Base-by-base conservation (phyloP, 306 rosid genomes). In the Glycine soja region DNA sequence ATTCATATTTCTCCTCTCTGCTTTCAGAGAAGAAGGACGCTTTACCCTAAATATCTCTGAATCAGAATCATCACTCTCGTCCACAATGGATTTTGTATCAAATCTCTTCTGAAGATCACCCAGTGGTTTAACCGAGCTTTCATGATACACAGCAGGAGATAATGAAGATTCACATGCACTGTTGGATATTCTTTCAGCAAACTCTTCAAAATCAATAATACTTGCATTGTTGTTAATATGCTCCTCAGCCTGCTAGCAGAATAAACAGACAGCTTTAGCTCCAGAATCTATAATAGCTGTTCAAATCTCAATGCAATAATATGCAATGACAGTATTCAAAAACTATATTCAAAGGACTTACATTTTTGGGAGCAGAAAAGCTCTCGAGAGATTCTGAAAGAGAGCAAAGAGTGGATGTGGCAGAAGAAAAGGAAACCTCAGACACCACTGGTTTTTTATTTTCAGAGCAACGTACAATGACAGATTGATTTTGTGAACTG, bases 41-140 rank as follows among this genome's bases (percentile, higher is more conserved):
- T 96, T 96, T 78, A 90, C 98, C 87, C 98, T 86, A 83, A 96
- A 96, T 68, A 87, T 90, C 81, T 89, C 95, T 3, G 92, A 85
- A 83, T 96, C 99, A 38, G 98, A 96, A 85, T 88, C 92, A 77
- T 91, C 97, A 81, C 92, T 87, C 69, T 87, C 91, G 74, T 90
- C 90, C 40, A 70, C 83, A 57, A 75, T 10, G 57, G 86, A 89
- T 71, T 78, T 85, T 51, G 65, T 76, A 81, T 81, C 87, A 32
- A 52, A 79, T 84, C 51, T 70, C 30, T 24, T 24, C 56, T 75
- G 87, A 70, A 75, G 51, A 81, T 81, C 75, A n/a, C 40, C 83
- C 70, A 76, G 88, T 10, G 66, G 81, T 56, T 78, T 82, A 80
- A 76, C 75, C 16, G 80, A 78, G 82, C 77, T 79, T 75, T 89